Base-by-base conservation (phyloP, 1,284 basidiomycete species). In the Takashimella tepidaria region DNA sequence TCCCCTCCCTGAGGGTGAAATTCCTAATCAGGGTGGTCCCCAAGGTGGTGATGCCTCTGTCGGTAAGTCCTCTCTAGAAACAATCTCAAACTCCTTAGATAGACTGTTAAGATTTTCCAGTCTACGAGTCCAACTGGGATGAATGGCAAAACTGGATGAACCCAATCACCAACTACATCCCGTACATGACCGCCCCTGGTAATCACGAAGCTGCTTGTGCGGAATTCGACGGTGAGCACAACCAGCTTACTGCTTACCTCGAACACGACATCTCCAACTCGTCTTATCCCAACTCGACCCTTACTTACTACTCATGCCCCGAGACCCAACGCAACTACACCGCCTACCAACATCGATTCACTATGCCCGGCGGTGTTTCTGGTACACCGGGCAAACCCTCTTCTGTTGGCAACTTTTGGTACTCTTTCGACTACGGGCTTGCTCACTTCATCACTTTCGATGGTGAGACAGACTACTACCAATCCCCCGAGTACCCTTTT, bases 81-180 rank as follows among this genome's bases (percentile, higher is more conserved):
- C n/a, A n/a, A n/a, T n/a, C n/a, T n/a, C n/a, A n/a, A n/a, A n/a
- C n/a, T n/a, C n/a, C n/a, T n/a, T n/a, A n/a, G n/a, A n/a, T n/a
- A n/a, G n/a, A n/a, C n/a, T n/a, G n/a, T n/a, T n/a, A n/a, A n/a
- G n/a, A n/a, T n/a, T n/a, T n/a, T n/a, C n/a, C n/a, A n/a, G n/a
- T 67, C 12, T 72, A 70, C 57, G 65, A 69, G 51, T 53, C 57
- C 43, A 69, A 73, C 57, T 67, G 65, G 53, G 73, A 75, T 52
- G 53, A 68, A 12, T 75, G 72, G 65, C 70, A 70, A 57, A 58
- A 71, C 49, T 72, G 72, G 63, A 60, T 72, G 53, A 54, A 56
- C 48, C 45, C 57, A 8, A 62, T 75, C 47, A 66, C 72, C n/a
- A 57, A 54, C 27, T 50, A 59, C 22, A 61, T 69, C 13, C 68